These are phyloP conservation scores for Trichoderma asperelloides DNA, from an alignment of 495 filamentous ascomycete species.

Conservation along the genomic window DNA sequence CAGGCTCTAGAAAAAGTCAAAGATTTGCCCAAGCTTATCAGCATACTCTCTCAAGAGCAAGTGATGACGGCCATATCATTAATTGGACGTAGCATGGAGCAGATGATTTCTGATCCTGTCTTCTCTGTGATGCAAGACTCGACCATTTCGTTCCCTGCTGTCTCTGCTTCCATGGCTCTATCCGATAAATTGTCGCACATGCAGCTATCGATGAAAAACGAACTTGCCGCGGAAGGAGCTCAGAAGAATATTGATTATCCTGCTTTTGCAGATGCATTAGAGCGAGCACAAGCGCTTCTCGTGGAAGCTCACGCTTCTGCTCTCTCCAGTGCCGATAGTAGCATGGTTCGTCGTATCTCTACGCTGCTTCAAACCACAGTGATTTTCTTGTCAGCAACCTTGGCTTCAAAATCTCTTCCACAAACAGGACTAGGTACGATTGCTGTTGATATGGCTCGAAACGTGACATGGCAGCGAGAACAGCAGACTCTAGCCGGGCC, in stretches of 20 bases:
- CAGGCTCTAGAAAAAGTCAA: constrained; percentile 40
- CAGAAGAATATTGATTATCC: constrained; percentile 20
- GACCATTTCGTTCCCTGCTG: constrained; percentile 71
- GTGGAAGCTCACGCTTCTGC: constrained; percentile 47
- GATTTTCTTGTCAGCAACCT: constrained; percentile 56
- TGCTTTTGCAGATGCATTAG: constrained; percentile 49
- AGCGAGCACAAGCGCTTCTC: constrained; percentile 51
- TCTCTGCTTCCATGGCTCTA: constrained; percentile 26
- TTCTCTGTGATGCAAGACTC: constrained; percentile 88
- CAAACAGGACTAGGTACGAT: neutral
- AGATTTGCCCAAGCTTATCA: constrained; percentile 29
- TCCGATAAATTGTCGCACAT: constrained; percentile 12
- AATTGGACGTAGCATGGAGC: constrained; percentile 50
- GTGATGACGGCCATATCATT: constrained; percentile 51
- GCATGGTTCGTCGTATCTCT: constrained; percentile 48
- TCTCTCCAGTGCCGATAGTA: constrained; percentile 33
- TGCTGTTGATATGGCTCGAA: constrained; percentile 53
- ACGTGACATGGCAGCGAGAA: constrained; percentile 49
- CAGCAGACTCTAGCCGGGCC: constrained; percentile 23
- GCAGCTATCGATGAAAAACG: constrained; percentile 18
- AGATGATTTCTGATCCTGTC: constrained; percentile 69
- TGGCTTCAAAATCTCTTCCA: constrained; percentile 22
- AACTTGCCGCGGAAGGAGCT: constrained; percentile 11
- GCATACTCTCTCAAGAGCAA: constrained; percentile 36
- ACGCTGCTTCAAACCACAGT: constrained; percentile 51